Base-by-base conservation (phyloP, 139 green algal species). In the Volvox reticuliferus region DNA sequence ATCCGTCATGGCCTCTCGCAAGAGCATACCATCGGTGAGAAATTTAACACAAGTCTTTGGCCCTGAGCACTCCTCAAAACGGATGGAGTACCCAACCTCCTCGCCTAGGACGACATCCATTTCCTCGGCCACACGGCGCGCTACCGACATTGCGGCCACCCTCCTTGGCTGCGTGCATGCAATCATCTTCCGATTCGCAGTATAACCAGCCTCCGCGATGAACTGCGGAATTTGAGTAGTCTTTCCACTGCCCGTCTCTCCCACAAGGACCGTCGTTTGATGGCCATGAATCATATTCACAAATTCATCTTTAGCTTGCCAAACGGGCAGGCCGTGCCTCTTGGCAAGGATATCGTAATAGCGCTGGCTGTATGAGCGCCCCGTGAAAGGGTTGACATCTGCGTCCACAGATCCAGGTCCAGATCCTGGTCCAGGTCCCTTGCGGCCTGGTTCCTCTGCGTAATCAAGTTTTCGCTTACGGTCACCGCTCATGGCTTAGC, bases 221-320 rank as follows among this genome's bases (percentile, higher is more conserved):
- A 99, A 99, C 95, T 99, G 93, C n/a, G 97, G 95, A 35, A 99
- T 99, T 95, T 99, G 98, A n/a, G 98, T 99, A 17, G 98, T 99
- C 94, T 99, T 99, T 63, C 98, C 98, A 28, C 84, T 96, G 24
- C 98, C 98, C 2, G 98, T 99, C 93, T 99, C 98, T 78, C 98
- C 98, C 2, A 99, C 98, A 44, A 99, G 93, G 78, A 99, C 98
- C 44, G 98, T 98, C n/a, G 97, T 99, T 95, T 99, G 98, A 90
- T 98, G 94, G 28, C 94, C 89, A 71, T 97, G 93, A 18, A 99
- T 92, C 97, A 99, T 99, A 0, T 97, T 93, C 20, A 98, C 87
- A 73, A 99, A 99, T 68, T 99, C 98, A 1, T 95, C 93, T 88
- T 97, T 98, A 78, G 98, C 98, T 91, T 99, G 97, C 98, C 98